Evolutionary conservation across 2,329 filamentous ascomycete genomes (phyloP), one percentile per base, ranked within the genome.

Genomic region (Talaromyces rugulosus): DNA sequence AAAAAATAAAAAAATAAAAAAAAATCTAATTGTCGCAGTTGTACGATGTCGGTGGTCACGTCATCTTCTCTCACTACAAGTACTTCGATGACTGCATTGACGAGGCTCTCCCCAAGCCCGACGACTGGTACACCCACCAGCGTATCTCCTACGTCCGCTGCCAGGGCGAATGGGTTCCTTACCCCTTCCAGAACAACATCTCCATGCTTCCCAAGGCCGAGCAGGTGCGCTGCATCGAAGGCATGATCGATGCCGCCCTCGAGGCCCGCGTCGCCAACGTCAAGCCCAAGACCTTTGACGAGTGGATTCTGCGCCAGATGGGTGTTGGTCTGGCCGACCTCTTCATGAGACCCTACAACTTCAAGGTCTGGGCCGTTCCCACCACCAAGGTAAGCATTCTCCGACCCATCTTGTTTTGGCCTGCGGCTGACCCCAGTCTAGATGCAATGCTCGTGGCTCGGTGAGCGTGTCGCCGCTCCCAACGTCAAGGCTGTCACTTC

Each of bases 111-210:
- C 95, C 95, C 72, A 92, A 92, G 74, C 87, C 92, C 63, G 89
- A 91, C 63, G 95, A 99, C 82, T 99, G 95, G 95, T 98, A 90
- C 82, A 91, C 88, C 68, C 95, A 99, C 83, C 90, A 99, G 85
- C 93, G 95, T 76, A 95, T 99, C 81, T 99, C 95, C 66, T 99
- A 99, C 78, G 94, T 99, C 70, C 93, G 95, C 75, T 97, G 92
- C 89, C 94, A 96, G 87, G 85, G 85, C 69, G 85, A 92, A 74
- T 99, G 95, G 95, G 95, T 99, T 62, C 94, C 95, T 59, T 99
- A 99, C 82, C 95, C 95, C 67, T 97, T 99, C 89, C 95, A 99
- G 84, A 99, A 98, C 87, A 99, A 99, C 85, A 94, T 99, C 76
- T 96, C 95, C 72, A 94, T 97, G 88, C 82, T 99, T 74, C 90